Percentiles rank a stretch among this genome's conserved stretches.
Conservation (phyloP, 2,329 filamentous ascomycete genomes). For the Arthrobotrys iridis region DNA sequence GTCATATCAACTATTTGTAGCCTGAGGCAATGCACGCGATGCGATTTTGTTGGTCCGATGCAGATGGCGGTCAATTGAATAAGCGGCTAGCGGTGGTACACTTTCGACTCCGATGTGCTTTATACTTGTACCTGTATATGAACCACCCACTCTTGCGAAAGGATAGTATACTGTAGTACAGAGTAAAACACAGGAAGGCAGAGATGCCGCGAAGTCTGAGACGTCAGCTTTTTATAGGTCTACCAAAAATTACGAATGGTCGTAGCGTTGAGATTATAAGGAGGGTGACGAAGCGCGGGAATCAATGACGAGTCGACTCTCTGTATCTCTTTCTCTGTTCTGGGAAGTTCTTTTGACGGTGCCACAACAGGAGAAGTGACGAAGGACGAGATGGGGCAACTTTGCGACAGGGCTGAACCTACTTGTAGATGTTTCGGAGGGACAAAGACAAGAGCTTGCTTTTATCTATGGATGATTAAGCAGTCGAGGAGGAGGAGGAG, state of each 20-base stretch:
- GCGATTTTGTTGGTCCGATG: background rate
- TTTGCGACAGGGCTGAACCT: background rate
- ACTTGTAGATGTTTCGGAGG: background rate
- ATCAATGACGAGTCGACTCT: background rate
- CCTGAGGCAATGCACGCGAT: background rate
- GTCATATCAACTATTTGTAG: constrained; percentile 1
- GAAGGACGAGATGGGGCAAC: background rate
- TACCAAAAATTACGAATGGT: background rate
- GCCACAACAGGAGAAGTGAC: background rate
- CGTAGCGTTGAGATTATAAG: background rate
- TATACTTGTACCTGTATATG: background rate
- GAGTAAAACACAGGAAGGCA: background rate
- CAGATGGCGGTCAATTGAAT: background rate
- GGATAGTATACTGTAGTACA: background rate
- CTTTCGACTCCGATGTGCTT: background rate
- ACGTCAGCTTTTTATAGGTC: background rate
- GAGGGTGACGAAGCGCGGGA: constrained; percentile 5
- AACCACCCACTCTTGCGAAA: background rate
- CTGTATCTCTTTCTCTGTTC: too few relatives aligned
- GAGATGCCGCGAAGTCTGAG: background rate
- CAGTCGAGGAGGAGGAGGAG: background rate
- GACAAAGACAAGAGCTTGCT: background rate
- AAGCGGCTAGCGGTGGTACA: background rate
- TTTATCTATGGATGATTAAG: constrained; percentile 43
- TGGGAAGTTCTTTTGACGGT: background rate